Evolutionary conservation across 441 rosid genomes (phyloP).

Genomic region (Eruca vesicaria): DNA sequence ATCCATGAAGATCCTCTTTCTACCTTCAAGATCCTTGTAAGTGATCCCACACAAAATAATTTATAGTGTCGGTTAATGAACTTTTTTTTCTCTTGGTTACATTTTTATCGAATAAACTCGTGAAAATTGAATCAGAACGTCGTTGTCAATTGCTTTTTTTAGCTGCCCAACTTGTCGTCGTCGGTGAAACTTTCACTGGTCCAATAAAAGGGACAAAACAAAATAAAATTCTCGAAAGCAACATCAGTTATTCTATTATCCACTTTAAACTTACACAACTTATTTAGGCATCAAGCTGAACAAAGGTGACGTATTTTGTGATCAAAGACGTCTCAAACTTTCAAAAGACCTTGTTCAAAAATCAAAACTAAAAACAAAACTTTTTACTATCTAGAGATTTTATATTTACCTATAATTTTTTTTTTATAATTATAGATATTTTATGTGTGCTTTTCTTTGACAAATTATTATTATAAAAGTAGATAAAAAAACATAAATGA

Average conservation of each 20-base stretch:
- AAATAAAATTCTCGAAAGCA: background rate
- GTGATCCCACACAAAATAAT: background rate
- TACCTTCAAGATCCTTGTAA: constrained; percentile 70
- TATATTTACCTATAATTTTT: no score
- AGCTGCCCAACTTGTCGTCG: constrained; percentile 31
- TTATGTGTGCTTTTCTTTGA: no score
- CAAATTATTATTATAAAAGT: no score
- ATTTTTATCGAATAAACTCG: background rate
- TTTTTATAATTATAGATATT: no score
- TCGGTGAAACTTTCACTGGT: constrained; percentile 26
- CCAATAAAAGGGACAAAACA: background rate
- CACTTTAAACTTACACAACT: background rate
- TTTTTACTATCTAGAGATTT: no score
- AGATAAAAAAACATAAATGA: no score
- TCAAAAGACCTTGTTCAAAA: no score
- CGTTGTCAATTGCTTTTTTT: constrained; percentile 11
- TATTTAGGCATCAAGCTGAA: background rate
- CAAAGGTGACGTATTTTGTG: background rate
- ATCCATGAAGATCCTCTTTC: constrained; percentile 69
- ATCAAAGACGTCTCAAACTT: no score
- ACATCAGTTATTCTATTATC: background rate
- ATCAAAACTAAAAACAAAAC: no score
- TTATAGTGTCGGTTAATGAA: background rate
- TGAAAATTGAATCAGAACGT: constrained; percentile 8
- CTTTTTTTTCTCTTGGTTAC: background rate